phyloP scores from a whole-genome alignment of 2,329 filamentous ascomycete genomes.

The Trichoderma atrobrunneum region DNA sequence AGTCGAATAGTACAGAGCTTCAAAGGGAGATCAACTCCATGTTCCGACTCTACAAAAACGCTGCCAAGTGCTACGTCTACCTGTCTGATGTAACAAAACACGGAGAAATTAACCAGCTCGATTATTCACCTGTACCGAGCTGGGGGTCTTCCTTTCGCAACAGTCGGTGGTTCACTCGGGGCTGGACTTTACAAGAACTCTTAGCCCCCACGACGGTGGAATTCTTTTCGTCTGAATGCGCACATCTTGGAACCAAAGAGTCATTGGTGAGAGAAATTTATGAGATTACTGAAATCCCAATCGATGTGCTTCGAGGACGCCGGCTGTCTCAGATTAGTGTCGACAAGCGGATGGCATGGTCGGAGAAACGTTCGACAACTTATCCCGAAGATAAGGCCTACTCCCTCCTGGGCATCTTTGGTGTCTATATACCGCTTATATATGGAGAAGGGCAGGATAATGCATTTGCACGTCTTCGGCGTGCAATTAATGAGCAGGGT shows the following conservation, averaged over 20 bases:
- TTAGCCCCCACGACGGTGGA: background rate
- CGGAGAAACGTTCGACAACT: background rate
- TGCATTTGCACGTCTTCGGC: background rate
- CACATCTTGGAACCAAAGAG: background rate
- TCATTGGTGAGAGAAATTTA: background rate
- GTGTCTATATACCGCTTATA: background rate
- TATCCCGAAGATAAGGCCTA: background rate
- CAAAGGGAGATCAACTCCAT: background rate
- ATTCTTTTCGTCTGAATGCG: background rate
- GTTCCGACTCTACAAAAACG: background rate
- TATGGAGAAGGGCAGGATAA: background rate
- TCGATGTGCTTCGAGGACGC: background rate
- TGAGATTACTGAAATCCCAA: background rate
- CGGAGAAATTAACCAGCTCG: background rate
- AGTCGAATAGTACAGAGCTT: background rate
- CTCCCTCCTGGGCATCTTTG: background rate
- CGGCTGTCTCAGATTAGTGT: background rate
- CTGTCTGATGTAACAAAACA: background rate
- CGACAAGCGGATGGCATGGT: background rate
- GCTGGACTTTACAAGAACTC: background rate
- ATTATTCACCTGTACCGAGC: background rate
- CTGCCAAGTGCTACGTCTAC: background rate
- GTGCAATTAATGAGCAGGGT: background rate
- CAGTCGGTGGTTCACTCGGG: background rate
- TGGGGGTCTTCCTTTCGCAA: background rate